Evolutionary conservation across 768 basidiomycete species (phyloP).

Genomic region (Omphalotus guepiniiformis): DNA sequence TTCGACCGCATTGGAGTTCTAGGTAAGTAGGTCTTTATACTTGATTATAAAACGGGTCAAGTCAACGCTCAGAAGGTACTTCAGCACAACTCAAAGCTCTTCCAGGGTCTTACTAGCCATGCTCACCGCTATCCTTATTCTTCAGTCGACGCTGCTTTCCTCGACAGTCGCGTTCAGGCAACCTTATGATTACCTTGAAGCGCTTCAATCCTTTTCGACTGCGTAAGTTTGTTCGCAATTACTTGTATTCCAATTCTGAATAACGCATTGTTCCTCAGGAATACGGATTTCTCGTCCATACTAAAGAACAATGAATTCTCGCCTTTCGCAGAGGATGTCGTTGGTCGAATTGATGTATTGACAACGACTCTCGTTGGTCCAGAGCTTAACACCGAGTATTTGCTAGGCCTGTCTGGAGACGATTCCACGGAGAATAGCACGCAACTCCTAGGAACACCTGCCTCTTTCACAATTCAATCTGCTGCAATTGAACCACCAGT

Average conservation of each 20-base stretch:
- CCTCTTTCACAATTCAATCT: background rate
- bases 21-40: too few species aligned
- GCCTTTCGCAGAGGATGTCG: conserved; percentile 3
- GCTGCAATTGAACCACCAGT: conserved; percentile 6
- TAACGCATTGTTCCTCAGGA: background rate
- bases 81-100: too few species aligned
- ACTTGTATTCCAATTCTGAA: background rate
- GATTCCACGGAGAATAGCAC: conserved; percentile 5
- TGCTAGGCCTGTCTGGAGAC: conserved; percentile 5
- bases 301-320: background rate
- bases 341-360: conserved; percentile 2
- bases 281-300: background rate
- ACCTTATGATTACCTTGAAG: background rate
- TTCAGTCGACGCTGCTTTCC: too few species aligned
- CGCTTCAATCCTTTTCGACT: background rate
- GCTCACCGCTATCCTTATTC: too few species aligned
- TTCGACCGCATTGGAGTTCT: too few species aligned
- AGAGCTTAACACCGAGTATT: conserved; percentile 8
- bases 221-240: background rate
- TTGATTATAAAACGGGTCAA: too few species aligned
- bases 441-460: conserved; percentile 7
- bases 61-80: too few species aligned
- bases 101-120: too few species aligned
- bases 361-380: conserved; percentile 4
- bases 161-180: background rate